phyloP scores from a whole-genome alignment of 2,329 filamentous ascomycete species.

The Aspergillus intermedius region DNA sequence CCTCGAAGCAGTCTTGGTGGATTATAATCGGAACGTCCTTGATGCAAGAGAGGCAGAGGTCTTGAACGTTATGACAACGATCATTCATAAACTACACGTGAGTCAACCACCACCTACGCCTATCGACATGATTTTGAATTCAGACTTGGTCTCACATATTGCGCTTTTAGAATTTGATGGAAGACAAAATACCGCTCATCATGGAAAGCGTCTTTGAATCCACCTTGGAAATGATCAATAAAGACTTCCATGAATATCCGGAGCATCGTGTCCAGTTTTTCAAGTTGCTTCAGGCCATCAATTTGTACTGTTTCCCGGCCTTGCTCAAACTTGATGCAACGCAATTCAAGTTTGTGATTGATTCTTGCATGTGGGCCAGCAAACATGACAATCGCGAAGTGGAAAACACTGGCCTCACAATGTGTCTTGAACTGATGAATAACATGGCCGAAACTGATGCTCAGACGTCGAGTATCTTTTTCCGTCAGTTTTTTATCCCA shows the following conservation, averaged over 20 bases:
- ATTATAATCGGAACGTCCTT: constrained; percentile 95
- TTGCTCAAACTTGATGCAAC: constrained; percentile 88
- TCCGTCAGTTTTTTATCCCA: constrained; percentile 93
- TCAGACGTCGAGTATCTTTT: constrained; percentile 85
- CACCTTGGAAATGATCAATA: constrained; percentile 99
- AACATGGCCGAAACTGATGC: constrained; percentile 92
- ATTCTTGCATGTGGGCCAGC: constrained; percentile 99
- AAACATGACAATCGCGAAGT: constrained; percentile 99
- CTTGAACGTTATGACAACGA: constrained; percentile 92
- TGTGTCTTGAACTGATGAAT: constrained; percentile 95
- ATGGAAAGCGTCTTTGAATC: constrained; percentile 99
- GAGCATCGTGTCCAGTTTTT: constrained; percentile 99
- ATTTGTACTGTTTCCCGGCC: constrained; percentile 92
- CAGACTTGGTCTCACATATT: constrained; percentile 2
- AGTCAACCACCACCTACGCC: constrained; percentile 35
- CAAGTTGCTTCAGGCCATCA: constrained; percentile 91
- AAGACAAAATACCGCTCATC: constrained; percentile 92
- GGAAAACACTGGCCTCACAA: constrained; percentile 90
- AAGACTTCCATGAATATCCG: constrained; percentile 98
- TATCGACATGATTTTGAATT: not conserved
- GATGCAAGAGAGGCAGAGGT: constrained; percentile 95
- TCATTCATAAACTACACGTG: constrained; percentile 94
- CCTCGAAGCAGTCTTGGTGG: constrained; percentile 84
- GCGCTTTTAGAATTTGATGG: constrained; percentile 70
- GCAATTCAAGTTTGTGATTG: constrained; percentile 99